These are phyloP conservation scores for Rosellinia necatrix DNA, from an alignment of 2,329 filamentous ascomycete genomes.

Conservation along the genomic window DNA sequence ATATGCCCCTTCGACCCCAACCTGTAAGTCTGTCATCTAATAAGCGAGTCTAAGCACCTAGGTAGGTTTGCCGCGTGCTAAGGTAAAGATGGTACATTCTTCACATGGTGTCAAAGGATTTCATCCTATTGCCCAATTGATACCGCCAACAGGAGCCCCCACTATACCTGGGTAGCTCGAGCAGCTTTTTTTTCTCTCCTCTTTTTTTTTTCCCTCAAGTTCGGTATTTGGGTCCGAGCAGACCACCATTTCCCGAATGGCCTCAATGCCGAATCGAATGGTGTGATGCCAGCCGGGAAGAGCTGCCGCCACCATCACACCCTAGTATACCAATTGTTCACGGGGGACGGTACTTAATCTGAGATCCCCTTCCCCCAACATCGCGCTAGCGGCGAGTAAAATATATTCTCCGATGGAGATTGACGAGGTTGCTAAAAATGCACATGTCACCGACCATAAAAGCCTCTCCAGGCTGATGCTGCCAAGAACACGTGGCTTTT, in stretches of 20 bases:
- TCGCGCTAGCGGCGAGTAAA: background rate
- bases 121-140: no score
- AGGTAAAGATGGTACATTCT: no score
- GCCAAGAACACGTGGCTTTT: slow-evolving; percentile 25
- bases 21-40: background rate
- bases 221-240: no score
- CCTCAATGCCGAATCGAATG: background rate
- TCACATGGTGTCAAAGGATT: no score
- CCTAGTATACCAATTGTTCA: no score
- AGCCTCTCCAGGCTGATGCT: background rate
- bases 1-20: background rate
- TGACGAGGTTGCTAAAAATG: background rate
- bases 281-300: background rate
- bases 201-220: no score
- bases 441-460: no score
- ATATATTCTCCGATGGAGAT: slow-evolving; percentile 16
- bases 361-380: no score
- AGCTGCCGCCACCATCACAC: no score
- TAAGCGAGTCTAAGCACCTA: background rate
- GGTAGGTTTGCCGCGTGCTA: no score
- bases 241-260: no score
- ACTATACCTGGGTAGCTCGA: background rate
- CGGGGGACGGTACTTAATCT: no score
- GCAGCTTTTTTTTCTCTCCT: background rate
- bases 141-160: background rate